Conservation (phyloP, 352 stramenopile species). For the Pythium coloratum region DNA sequence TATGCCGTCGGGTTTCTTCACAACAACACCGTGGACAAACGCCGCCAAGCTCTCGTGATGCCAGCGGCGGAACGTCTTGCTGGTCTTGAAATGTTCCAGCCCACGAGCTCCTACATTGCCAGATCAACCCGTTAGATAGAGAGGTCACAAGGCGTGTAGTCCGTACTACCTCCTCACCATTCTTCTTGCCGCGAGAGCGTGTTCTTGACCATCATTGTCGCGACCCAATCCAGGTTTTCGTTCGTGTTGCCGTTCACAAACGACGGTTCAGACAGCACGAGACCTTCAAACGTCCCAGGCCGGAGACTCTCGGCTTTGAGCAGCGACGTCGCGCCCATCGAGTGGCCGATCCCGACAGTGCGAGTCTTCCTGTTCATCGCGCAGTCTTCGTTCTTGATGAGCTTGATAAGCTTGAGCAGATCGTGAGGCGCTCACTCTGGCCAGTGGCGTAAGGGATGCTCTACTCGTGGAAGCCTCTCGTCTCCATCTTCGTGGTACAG, state of each 20-base stretch:
- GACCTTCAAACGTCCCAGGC: constrained; percentile 15
- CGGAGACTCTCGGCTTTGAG: constrained; percentile 12
- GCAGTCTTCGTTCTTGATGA: constrained; percentile 8
- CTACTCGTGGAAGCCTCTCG: constrained; percentile 22
- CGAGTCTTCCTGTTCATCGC: constrained; percentile 1
- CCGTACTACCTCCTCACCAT: constrained; percentile 12
- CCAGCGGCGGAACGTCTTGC: constrained; percentile 6
- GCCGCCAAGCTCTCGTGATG: constrained; percentile 6
- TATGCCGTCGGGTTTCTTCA: background rate
- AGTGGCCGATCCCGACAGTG: constrained; percentile 24
- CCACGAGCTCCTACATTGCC: constrained; percentile 11
- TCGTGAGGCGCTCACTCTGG: constrained; percentile 13
- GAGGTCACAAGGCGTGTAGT: too few relatives aligned
- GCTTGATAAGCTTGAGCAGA: background rate
- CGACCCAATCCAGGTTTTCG: background rate
- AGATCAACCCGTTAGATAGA: background rate
- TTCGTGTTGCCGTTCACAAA: background rate
- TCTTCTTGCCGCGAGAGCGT: constrained; percentile 13
- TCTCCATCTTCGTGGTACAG: constrained; percentile 24
- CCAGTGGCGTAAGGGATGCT: constrained; percentile 25
- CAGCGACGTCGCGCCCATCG: constrained; percentile 24
- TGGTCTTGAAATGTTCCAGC: constrained; percentile 11
- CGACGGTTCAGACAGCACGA: constrained; percentile 18
- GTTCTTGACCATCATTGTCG: constrained; percentile 8
- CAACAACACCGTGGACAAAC: constrained; percentile 8